Percentiles rank a stretch among this genome's conserved stretches.
phyloP scores from a whole-genome alignment of 2,329 filamentous ascomycete species.

The Aulographum hederae region DNA sequence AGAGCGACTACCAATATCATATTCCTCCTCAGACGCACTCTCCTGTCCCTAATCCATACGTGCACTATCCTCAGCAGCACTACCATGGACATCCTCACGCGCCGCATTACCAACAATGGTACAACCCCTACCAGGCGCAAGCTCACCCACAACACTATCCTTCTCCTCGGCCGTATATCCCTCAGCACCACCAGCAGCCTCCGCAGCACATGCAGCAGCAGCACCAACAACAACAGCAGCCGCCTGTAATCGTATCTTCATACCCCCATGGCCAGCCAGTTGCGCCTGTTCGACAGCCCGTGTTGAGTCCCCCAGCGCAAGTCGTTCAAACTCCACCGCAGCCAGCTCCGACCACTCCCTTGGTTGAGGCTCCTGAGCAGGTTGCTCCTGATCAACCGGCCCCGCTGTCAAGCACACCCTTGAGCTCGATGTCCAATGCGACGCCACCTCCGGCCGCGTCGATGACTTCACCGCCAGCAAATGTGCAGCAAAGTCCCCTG shows the following conservation, averaged over 20 bases:
- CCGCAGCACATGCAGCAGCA: slow-evolving; percentile 15
- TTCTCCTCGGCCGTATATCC: slow-evolving; percentile 19
- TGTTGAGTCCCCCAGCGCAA: slow-evolving; percentile 18
- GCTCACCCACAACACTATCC: slow-evolving; percentile 16
- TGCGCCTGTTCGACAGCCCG: slow-evolving; percentile 19
- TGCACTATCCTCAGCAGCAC: slow-evolving; percentile 15
- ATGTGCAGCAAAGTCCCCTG: too few species aligned
- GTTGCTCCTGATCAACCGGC: too few species aligned
- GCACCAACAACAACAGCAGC: slow-evolving; percentile 12
- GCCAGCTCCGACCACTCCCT: slow-evolving; percentile 13
- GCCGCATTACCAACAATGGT: slow-evolving; percentile 18
- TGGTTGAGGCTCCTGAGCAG: too few species aligned
- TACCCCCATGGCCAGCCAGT: slow-evolving; percentile 30
- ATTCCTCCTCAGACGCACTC: slow-evolving; percentile 17
- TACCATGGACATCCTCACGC: slow-evolving; percentile 22
- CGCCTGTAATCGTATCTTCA: slow-evolving; percentile 27
- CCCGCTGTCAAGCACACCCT: too few species aligned
- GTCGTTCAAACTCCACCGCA: slow-evolving; percentile 17
- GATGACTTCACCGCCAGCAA: too few species aligned
- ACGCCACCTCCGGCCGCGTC: too few species aligned
- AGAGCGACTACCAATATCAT: slow-evolving; percentile 18
- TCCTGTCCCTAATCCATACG: slow-evolving; percentile 19
- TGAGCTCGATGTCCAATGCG: too few species aligned
- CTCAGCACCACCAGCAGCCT: slow-evolving; percentile 19
- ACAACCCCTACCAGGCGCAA: too few species aligned